Base-by-base conservation (phyloP, 352 stramenopile genomes). In the Globisporangium paddicum region DNA sequence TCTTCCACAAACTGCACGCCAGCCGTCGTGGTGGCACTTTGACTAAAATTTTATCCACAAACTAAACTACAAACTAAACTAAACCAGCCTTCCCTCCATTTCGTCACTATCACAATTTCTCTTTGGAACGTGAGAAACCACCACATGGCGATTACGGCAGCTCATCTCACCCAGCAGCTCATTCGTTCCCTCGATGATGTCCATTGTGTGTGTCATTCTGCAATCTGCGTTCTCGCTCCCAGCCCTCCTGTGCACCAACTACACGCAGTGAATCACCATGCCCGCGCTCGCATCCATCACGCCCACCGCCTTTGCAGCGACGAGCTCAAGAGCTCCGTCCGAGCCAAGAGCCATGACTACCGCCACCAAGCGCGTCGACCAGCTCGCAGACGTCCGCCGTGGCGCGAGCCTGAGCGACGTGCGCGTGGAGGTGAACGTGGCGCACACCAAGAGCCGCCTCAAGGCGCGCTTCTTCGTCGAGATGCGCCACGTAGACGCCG, bases 371-470 rank as follows among this genome's bases (percentile, higher is more conserved):
- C 71, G 73, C 41, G 55, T 73, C 5, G 55, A 62, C 30, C 71
- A 81, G 18, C 69, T 89, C 28, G 70, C 67, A 11, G 81, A 88
- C 55, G 77, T 91, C 6, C 73, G 75, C 7, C 77, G 82, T 45
- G 79, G 72, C 46, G 68, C 77, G 44, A 82, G 75, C 38, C 65
- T 89, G 18, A 62, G 69, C 3, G 75, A 89, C 62, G 48, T 88
- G 30, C 52, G 44, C 26, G 60, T 88, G 13, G 62, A 86, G 11
- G 75, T 82, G 26, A 54, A 64, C 0, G 64, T 89, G 35, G 78
- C 76, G 14, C 79, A 86, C 62, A 80, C 75, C 0, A 69, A 66
- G 13, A 72, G 66, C 63, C 69, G 65, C 21, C 58, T 86, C 5
- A 66, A 58, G 10, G 64, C 73, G 30, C 71, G 69, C 38, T 88